These are phyloP conservation scores for Trichosporon faecale DNA, from an alignment of 1,284 basidiomycete species.

Conservation along the genomic window DNA sequence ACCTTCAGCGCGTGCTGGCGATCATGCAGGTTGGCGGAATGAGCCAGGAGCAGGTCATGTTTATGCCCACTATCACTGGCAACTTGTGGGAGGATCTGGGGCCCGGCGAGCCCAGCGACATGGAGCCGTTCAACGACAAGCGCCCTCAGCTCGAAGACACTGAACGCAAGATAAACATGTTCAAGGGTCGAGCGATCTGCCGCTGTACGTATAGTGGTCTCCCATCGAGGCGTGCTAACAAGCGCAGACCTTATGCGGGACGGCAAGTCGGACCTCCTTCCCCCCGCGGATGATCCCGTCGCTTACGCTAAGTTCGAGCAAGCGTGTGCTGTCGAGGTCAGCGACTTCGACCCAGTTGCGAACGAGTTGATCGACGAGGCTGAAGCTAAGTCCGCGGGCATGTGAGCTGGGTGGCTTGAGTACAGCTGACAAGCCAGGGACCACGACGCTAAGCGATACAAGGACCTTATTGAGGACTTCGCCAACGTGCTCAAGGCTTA, in stretches of 20 bases:
- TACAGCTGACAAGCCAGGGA: not conserved
- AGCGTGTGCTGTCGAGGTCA: not conserved
- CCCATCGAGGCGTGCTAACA: not conserved
- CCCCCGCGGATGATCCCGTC: not conserved
- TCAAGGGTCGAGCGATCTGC: not conserved
- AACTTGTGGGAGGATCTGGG: not conserved
- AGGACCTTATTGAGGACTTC: slow-evolving; percentile 43
- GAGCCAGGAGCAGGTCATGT: not conserved
- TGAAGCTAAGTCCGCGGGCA: not conserved
- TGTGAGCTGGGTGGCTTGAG: not conserved
- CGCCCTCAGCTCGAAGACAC: not conserved
- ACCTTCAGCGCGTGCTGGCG: not conserved
- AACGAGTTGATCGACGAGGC: not conserved
- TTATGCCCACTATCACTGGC: not conserved
- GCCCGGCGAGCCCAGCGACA: not conserved
- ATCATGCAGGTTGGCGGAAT: not conserved
- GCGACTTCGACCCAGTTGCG: not conserved
- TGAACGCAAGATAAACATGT: not conserved
- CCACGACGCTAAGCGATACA: not conserved
- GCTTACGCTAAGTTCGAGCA: not conserved
- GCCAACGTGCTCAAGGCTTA: slow-evolving; percentile 56
- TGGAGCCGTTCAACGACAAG: not conserved
- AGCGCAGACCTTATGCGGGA: not conserved
- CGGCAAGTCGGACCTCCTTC: not conserved
- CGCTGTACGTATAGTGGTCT: not conserved